These are phyloP conservation scores for Yamagishiella unicocca DNA, from an alignment of 139 green algal species.

Conservation along the genomic window DNA sequence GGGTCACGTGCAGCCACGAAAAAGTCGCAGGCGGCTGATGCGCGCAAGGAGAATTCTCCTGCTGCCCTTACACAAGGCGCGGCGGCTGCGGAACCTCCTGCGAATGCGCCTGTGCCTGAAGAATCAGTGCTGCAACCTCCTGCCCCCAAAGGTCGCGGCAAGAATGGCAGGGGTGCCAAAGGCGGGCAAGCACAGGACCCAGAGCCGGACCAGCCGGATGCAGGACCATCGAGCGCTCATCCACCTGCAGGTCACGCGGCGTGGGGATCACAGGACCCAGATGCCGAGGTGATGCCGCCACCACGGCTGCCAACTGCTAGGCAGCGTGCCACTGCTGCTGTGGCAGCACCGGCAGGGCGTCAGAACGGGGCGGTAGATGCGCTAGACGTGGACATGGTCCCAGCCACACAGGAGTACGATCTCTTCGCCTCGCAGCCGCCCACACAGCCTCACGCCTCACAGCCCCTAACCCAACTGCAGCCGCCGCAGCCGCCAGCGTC, in stretches of 20 bases:
- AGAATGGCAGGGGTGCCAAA: not conserved
- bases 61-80: too few relatives aligned
- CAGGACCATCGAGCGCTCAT: not conserved
- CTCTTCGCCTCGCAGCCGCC: not conserved
- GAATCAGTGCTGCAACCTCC: too few relatives aligned
- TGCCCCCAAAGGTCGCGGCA: not conserved
- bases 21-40: not conserved
- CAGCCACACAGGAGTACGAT: not conserved
- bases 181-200: not conserved
- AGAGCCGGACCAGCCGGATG: not conserved
- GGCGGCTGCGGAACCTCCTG: too few relatives aligned
- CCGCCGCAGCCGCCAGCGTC: not conserved
- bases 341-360: not conserved
- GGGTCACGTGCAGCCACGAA: not conserved
- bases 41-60: not conserved
- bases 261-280: not conserved
- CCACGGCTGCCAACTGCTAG: not conserved
- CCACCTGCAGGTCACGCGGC: not conserved
- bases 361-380: not conserved
- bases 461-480: constrained; percentile 18
- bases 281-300: not conserved
- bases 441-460: not conserved
- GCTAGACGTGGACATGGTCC: not conserved
- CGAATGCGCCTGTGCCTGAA: too few relatives aligned
- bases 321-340: not conserved